phyloP scores from a whole-genome alignment of 345 rosid genomes.

The Euphorbia tirucalli region DNA sequence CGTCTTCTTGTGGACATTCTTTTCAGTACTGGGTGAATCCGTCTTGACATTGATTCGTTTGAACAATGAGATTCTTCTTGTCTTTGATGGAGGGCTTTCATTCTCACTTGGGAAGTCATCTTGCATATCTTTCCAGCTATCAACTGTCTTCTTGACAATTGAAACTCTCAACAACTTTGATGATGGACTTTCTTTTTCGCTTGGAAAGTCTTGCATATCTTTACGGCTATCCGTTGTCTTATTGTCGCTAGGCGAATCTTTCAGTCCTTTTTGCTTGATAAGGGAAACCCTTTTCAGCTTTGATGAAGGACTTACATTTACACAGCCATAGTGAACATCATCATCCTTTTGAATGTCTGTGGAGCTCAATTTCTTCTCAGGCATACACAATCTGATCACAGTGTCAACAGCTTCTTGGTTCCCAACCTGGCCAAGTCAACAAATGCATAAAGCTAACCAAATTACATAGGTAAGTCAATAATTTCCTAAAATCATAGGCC shows the following conservation, averaged over 20 bases:
- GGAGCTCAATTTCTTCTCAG: slow-evolving; percentile 33
- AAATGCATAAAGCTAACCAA: slow-evolving; percentile 2
- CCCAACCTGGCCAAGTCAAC: slow-evolving; percentile 42
- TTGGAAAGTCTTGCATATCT: neutral
- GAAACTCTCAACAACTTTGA: neutral
- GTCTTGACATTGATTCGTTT: slow-evolving; percentile 40
- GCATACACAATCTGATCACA: slow-evolving; percentile 30
- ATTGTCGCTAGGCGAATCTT: neutral
- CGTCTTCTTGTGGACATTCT: slow-evolving; percentile 27
- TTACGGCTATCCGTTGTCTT: too few relatives aligned
- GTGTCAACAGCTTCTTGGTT: slow-evolving; percentile 72
- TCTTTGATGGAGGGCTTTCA: slow-evolving; percentile 56
- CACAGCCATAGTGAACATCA: slow-evolving; percentile 37
- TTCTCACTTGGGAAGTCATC: slow-evolving; percentile 41
- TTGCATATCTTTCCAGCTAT: slow-evolving; percentile 31
- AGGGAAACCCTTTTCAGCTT: slow-evolving; percentile 57
- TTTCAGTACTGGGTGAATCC: slow-evolving; percentile 40
- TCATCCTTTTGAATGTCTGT: slow-evolving; percentile 22
- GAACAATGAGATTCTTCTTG: slow-evolving; percentile 43
- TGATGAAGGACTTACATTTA: slow-evolving; percentile 65
- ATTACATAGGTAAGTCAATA: neutral
- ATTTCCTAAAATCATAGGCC: neutral
- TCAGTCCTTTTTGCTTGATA: neutral
- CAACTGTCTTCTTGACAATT: slow-evolving; percentile 1
- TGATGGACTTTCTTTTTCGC: neutral